These are phyloP conservation scores for Tricharina praecox DNA, from an alignment of 495 filamentous ascomycete genomes.

Conservation along the genomic window DNA sequence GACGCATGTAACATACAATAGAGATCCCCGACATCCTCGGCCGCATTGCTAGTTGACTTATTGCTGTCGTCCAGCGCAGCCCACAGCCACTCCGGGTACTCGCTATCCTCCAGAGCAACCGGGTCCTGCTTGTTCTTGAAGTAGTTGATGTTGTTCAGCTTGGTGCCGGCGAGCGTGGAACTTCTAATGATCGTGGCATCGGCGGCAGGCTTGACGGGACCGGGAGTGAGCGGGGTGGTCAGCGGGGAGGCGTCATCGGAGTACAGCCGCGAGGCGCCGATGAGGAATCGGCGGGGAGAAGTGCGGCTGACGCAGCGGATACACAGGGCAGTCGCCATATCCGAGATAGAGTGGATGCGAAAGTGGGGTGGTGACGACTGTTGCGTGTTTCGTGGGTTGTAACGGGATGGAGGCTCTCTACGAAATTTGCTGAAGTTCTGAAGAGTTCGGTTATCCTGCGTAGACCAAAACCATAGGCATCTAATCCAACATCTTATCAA, in stretches of 20 bases:
- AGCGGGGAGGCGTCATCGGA: constrained; percentile 24
- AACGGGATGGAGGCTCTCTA: no score
- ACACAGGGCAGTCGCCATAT: constrained; percentile 25
- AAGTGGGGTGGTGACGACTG: no score
- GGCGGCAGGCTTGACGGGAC: constrained; percentile 17
- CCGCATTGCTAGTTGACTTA: constrained; percentile 28
- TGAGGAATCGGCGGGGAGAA: constrained; percentile 1
- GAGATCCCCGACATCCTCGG: constrained; percentile 39
- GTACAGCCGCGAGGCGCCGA: constrained; percentile 2
- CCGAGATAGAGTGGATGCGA: no score
- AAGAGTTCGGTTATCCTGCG: no score
- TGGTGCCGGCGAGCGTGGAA: constrained; percentile 50
- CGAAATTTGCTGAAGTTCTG: no score
- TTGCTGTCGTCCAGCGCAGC: constrained; percentile 42
- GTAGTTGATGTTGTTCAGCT: constrained; percentile 68
- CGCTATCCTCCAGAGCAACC: constrained; percentile 59
- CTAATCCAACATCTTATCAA: no score
- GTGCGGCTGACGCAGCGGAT: constrained; percentile 19
- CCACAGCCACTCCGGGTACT: constrained; percentile 92
- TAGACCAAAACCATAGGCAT: no score
- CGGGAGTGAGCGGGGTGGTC: constrained; percentile 35
- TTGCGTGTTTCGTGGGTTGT: no score
- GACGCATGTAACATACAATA: constrained; percentile 51
- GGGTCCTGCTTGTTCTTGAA: constrained; percentile 55
- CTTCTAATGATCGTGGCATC: constrained; percentile 28